Base-by-base conservation (phyloP, 164 flowering plant species). In the Litsea cubeba region DNA sequence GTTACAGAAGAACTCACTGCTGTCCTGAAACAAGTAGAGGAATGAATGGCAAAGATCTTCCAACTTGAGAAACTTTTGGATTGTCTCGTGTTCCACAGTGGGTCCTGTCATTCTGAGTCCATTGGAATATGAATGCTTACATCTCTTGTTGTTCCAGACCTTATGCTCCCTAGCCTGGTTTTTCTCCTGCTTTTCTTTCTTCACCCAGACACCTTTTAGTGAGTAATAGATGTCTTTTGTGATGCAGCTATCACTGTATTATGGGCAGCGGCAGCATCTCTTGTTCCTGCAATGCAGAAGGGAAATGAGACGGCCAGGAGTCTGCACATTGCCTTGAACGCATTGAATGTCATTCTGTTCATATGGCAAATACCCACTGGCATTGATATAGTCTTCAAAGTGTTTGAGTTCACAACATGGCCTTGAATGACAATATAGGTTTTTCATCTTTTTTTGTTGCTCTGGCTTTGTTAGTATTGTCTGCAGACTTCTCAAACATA, bases 251-350 rank as follows among this genome's bases (percentile, higher is more conserved):
- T 95, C n/a, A 93, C 98, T 0, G 93, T 89, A 68, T 81, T 95
- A 63, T 95, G 98, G 98, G 98, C 98, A 68, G 89, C 85, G 4
- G 97, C 97, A 3, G 98, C 98, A 14, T 89, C 98, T n/a, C 90
- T 95, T 15, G 97, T 93, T 11, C 97, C 98, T 60, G 57, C 86
- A 50, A 95, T 95, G 97, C 98, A 95, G 84, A 95, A 93, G 79
- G 99, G 99, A 35, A 91, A 69, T 67, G 97, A 93, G 71, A 88
- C 95, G 15, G 97, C 99, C 2, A 90, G 99, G 77, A 95, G 77
- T 81, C 94, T 95, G 32, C 99, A 95, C 84, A 93, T 95, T 64
- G 87, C 97, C 4, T 73, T 95, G 83, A 95, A 91, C 82, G 75
- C 80, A 5, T 20, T 89, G 28, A 95, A 95, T 74, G 95, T 95